Evolutionary conservation across 345 rosid species (phyloP).

Genomic region (Clarkia xantiana): DNA sequence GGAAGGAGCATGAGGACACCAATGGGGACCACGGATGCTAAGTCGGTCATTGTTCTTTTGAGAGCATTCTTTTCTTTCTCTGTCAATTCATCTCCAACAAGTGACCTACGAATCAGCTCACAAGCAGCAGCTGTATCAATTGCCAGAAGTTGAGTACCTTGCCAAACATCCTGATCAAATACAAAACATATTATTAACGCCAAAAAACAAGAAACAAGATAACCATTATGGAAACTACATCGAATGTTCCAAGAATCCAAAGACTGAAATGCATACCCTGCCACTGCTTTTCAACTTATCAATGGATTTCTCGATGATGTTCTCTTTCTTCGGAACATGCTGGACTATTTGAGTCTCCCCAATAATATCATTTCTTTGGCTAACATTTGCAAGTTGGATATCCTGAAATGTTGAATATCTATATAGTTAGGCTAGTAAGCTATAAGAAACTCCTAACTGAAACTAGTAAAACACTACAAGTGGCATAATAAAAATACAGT

Average conservation of each 20-base stretch:
- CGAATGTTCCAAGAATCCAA: too few species aligned
- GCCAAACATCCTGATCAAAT: conserved; percentile 71
- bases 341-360: conserved; percentile 32
- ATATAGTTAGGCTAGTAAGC: neutral
- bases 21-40: conserved; percentile 90
- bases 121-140: conserved; percentile 78
- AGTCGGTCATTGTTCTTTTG: conserved; percentile 66
- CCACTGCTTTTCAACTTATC: conserved; percentile 69
- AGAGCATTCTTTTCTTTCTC: conserved; percentile 76
- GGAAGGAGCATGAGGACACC: conserved; percentile 96
- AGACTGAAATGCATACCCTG: conserved; percentile 37
- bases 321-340: conserved; percentile 40
- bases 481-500: too few species aligned
- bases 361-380: conserved; percentile 16
- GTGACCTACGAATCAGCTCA: conserved; percentile 54
- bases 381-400: conserved; percentile 21
- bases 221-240: too few species aligned
- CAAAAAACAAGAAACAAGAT: neutral
- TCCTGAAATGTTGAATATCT: conserved; percentile 22
- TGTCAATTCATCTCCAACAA: conserved; percentile 81
- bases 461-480: too few species aligned
- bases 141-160: conserved; percentile 94
- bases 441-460: too few species aligned
- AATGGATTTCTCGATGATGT: conserved; percentile 56
- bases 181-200: neutral